phyloP scores from a whole-genome alignment of 208 protist species.

The Tetramitus jugosus region DNA sequence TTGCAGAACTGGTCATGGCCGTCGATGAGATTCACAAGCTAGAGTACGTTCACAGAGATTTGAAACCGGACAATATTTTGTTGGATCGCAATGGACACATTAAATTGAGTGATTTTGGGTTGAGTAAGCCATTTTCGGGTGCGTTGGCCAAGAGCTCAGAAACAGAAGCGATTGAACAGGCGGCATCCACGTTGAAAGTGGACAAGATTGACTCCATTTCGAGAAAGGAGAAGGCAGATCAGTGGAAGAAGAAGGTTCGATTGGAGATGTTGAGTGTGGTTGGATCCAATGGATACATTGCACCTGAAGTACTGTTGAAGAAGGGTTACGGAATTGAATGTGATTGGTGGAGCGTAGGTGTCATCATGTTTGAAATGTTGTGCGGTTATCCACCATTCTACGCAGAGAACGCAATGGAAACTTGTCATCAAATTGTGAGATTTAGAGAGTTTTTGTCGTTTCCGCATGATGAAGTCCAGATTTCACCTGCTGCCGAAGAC shows the following conservation, averaged over 20 bases:
- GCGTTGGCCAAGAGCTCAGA: background rate
- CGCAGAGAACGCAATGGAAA: conserved; percentile 49
- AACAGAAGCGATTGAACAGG: background rate
- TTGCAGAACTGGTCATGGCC: conserved; percentile 72
- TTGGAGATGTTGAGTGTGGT: background rate
- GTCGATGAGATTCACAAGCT: conserved; percentile 69
- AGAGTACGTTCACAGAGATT: conserved; percentile 26
- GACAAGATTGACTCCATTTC: background rate
- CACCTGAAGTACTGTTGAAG: conserved; percentile 84
- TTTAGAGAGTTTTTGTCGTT: conserved; percentile 63
- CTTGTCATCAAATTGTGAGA: conserved; percentile 68
- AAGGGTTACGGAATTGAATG: conserved; percentile 85
- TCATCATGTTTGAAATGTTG: conserved; percentile 95
- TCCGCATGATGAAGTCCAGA: conserved; percentile 52
- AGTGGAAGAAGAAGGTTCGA: conserved; percentile 9
- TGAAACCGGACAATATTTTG: conserved; percentile 94
- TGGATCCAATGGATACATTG: conserved; percentile 67
- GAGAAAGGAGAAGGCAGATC: background rate
- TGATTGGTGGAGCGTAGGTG: conserved; percentile 95
- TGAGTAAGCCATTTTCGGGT: conserved; percentile 57
- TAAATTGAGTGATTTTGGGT: conserved; percentile 92
- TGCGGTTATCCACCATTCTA: conserved; percentile 64
- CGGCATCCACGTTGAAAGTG: background rate
- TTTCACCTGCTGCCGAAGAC: conserved; percentile 72
- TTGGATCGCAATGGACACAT: conserved; percentile 87